These are phyloP conservation scores for Canavalia ensiformis DNA, from an alignment of 306 rosid genomes.

Conservation along the genomic window DNA sequence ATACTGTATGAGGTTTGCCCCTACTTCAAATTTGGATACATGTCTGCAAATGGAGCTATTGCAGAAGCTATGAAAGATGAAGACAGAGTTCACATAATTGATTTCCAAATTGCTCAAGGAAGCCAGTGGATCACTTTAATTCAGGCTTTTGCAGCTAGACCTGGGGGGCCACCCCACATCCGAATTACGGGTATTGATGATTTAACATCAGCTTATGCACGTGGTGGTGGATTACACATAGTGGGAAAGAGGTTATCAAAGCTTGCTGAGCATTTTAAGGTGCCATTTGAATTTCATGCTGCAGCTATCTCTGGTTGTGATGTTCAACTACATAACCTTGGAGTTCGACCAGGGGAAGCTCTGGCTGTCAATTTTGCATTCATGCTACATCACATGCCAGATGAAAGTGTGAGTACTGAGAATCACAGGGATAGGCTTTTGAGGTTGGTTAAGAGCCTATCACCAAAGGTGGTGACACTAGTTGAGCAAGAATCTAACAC, in stretches of 20 bases:
- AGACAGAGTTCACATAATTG: constrained; percentile 86
- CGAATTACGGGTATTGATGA: constrained; percentile 93
- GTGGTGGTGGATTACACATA: constrained; percentile 85
- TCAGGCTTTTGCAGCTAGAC: constrained; percentile 96
- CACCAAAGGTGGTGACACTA: constrained; percentile 94
- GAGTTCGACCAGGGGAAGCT: constrained; percentile 74
- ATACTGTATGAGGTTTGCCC: constrained; percentile 93
- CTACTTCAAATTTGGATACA: constrained; percentile 93
- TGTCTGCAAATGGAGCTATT: constrained; percentile 99
- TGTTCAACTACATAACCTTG: constrained; percentile 70
- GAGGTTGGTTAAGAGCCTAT: constrained; percentile 83
- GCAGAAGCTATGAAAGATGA: constrained; percentile 98
- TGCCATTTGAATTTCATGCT: constrained; percentile 87
- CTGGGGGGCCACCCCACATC: constrained; percentile 98
- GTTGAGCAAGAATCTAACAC: constrained; percentile 99
- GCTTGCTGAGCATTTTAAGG: constrained; percentile 76
- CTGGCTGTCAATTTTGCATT: constrained; percentile 93
- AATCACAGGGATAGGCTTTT: constrained; percentile 85
- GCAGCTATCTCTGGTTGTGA: constrained; percentile 80
- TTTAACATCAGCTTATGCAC: constrained; percentile 86
- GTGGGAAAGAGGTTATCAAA: constrained; percentile 79
- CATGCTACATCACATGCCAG: constrained; percentile 94
- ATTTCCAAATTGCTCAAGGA: constrained; percentile 94
- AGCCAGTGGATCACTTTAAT: constrained; percentile 95
- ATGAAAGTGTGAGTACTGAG: constrained; percentile 92